Percentiles rank a stretch among this genome's conserved stretches.
Evolutionary conservation across 306 rosid genomes (phyloP).

Genomic region (Phaseolus lunatus): DNA sequence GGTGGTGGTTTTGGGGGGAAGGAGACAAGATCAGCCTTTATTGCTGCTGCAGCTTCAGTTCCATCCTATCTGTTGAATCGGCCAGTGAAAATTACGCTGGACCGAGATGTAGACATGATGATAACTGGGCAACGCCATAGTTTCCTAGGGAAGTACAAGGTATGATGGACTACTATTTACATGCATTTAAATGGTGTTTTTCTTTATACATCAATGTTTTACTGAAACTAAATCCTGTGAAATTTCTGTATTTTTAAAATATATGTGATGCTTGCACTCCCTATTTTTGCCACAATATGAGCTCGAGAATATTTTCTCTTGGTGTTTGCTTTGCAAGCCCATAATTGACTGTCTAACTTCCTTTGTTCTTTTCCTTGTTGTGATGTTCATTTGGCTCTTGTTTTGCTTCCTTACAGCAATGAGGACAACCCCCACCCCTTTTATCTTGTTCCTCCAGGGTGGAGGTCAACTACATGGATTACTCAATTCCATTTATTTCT

Average conservation of each 20-base stretch:
- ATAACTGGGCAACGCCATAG: constrained; percentile 94
- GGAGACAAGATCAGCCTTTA: constrained; percentile 89
- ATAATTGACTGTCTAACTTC: constrained; percentile 5
- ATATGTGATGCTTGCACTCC: background rate
- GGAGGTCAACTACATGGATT: background rate
- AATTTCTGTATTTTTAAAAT: background rate
- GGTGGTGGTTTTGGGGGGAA: constrained; percentile 99
- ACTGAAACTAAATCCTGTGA: constrained; percentile 1
- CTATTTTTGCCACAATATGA: constrained; percentile 20
- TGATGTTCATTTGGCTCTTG: constrained; percentile 20
- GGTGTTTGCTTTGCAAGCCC: constrained; percentile 2
- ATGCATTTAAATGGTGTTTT: constrained; percentile 32
- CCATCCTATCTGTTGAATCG: constrained; percentile 86
- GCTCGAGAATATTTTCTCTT: constrained; percentile 26
- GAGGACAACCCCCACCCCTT: background rate
- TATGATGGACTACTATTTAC: constrained; percentile 44
- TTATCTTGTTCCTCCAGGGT: background rate
- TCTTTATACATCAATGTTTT: constrained; percentile 8
- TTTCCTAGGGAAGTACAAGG: constrained; percentile 96
- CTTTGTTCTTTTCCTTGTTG: background rate
- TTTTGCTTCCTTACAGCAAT: constrained; percentile 21
- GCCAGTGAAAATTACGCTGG: constrained; percentile 84
- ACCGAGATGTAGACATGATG: constrained; percentile 94
- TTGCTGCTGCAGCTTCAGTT: constrained; percentile 89
- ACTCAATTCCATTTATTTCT: background rate